Evolutionary conservation across 179 eudicot genomes (phyloP).

Genomic region (Vitellaria paradoxa): DNA sequence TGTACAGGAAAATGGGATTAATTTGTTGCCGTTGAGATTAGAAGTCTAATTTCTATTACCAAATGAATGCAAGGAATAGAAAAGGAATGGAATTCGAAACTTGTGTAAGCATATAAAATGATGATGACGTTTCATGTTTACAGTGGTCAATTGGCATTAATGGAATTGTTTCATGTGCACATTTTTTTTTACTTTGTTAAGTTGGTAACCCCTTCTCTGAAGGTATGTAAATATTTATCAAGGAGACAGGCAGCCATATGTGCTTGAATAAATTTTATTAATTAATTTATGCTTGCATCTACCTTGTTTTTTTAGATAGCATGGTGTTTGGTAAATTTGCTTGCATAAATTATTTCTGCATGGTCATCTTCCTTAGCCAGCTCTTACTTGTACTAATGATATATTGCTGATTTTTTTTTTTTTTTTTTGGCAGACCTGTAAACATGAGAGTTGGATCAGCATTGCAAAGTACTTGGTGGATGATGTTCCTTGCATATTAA

Average conservation of each 20-base stretch:
- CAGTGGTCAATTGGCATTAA: not conserved
- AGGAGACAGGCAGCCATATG: not conserved
- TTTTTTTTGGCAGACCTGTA: constrained; percentile 63
- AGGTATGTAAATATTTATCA: not conserved
- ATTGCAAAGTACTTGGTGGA: constrained; percentile 77
- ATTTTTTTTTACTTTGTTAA: not conserved
- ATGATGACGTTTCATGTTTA: not conserved
- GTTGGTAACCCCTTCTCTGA: not conserved
- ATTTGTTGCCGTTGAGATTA: not conserved
- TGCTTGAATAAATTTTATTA: not conserved
- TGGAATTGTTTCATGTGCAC: not conserved
- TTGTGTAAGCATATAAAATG: not conserved
- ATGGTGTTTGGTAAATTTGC: not conserved
- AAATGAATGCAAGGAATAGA: not conserved
- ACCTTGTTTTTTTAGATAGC: not conserved
- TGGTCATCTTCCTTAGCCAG: not conserved
- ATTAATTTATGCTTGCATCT: not conserved
- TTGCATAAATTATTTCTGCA: not conserved
- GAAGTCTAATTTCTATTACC: not conserved
- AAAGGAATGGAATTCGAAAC: not conserved
- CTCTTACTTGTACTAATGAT: constrained; percentile 1
- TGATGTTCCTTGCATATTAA: constrained; percentile 69
- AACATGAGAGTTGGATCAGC: constrained; percentile 81
- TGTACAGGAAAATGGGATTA: not conserved
- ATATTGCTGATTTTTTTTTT: not conserved